A percentile compares a stretch with the other conserved stretches of the same genome.
These are phyloP conservation scores for Fusarium scirpi DNA, from an alignment of 2,329 filamentous ascomycete genomes.

Conservation along the genomic window DNA sequence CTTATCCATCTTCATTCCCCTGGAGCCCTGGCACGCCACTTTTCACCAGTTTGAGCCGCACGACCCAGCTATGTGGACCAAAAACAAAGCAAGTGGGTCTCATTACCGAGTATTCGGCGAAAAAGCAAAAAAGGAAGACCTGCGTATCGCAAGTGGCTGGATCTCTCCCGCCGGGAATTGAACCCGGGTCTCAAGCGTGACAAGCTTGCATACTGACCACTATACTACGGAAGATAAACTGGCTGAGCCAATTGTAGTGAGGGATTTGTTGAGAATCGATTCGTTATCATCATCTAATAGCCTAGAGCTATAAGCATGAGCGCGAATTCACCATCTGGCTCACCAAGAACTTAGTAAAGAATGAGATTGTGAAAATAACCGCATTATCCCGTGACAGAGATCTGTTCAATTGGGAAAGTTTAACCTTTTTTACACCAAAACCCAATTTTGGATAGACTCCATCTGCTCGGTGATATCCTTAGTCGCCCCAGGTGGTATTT, in stretches of 20 bases:
- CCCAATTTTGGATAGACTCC: background rate
- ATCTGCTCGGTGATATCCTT: background rate
- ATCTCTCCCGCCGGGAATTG: background rate
- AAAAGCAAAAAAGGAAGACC: background rate
- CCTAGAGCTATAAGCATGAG: no score
- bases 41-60: no score
- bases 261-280: background rate
- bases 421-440: no score
- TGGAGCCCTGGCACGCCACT: no score
- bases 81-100: background rate
- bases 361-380: no score
- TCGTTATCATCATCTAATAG: background rate
- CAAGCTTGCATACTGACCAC: background rate
- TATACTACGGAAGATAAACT: slow-evolving; percentile 1
- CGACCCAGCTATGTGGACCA: no score
- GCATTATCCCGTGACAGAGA: no score
- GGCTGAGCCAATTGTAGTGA: background rate
- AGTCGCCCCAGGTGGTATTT: rapidly evolving
- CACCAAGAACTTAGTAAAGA: no score
- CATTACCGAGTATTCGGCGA: background rate
- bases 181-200: background rate
- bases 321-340: no score
- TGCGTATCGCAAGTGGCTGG: background rate
- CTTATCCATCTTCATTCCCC: no score
- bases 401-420: no score